These are phyloP conservation scores for Aspergillus ruber DNA, from an alignment of 2,329 filamentous ascomycete species.

Conservation along the genomic window DNA sequence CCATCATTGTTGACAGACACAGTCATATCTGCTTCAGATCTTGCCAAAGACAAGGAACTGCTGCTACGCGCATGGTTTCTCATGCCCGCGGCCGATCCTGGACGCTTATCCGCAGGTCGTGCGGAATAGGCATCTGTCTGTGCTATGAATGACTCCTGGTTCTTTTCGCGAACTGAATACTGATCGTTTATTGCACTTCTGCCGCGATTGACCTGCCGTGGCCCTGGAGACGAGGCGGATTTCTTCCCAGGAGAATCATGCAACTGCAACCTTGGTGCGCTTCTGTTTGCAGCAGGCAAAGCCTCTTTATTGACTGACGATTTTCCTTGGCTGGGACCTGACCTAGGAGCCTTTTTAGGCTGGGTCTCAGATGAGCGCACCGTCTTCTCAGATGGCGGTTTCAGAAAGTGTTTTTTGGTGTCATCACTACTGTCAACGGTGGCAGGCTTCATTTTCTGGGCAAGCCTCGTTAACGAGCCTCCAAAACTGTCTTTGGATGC, in stretches of 20 bases:
- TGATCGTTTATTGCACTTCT: constrained; percentile 20
- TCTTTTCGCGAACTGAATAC: constrained; percentile 33
- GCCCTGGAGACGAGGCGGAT: constrained; percentile 17
- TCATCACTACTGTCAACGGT: constrained; percentile 18
- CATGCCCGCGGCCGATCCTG: constrained; percentile 33
- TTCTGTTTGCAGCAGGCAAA: constrained; percentile 21
- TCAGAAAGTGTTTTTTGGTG: constrained; percentile 15
- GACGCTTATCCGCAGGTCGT: constrained; percentile 27
- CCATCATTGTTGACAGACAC: constrained; percentile 24
- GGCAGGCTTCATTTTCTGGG: constrained; percentile 28
- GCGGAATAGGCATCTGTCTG: constrained; percentile 39
- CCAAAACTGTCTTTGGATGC: constrained; percentile 16
- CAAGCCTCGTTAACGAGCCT: constrained; percentile 24
- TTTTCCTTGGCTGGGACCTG: constrained; percentile 12
- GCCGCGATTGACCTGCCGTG: constrained; percentile 7
- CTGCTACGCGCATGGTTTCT: constrained; percentile 38
- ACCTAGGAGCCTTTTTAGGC: constrained; percentile 12
- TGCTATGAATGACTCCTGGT: constrained; percentile 34
- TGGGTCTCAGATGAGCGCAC: neutral
- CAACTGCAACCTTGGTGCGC: constrained; percentile 21
- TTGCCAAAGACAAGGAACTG: constrained; percentile 37
- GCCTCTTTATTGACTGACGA: constrained; percentile 1
- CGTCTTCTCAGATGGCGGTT: constrained; percentile 11
- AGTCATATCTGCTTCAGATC: constrained; percentile 35
- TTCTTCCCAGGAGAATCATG: constrained; percentile 16